Percentiles rank a stretch among this genome's conserved stretches.
Conservation (phyloP, 352 stramenopile species). For the Globisporangium middletonii region DNA sequence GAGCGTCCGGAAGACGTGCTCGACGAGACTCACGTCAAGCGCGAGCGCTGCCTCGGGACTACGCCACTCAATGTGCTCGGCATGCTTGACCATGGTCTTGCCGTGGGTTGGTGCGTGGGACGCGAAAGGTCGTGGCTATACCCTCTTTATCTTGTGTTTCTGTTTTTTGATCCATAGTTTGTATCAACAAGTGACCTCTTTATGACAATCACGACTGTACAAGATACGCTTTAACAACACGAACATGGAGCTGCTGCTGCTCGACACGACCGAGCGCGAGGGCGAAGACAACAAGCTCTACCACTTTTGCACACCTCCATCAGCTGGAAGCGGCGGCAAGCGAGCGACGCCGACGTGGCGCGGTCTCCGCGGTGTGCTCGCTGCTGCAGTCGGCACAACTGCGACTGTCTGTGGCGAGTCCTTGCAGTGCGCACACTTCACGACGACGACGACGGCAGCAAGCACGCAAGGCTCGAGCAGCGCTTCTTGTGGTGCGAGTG, state of each 20-base stretch:
- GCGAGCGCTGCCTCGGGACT: conserved; percentile 30
- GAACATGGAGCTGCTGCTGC: conserved; percentile 45
- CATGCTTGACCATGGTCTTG: not conserved
- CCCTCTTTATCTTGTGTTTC: not conserved
- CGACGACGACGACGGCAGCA: no score
- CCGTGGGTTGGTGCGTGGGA: not conserved
- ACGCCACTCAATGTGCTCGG: conserved; percentile 49
- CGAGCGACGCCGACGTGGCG: conserved; percentile 20
- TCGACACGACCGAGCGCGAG: conserved; percentile 63
- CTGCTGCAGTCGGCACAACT: conserved; percentile 44
- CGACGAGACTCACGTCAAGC: conserved; percentile 47
- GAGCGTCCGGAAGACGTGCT: conserved; percentile 42
- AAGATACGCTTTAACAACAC: no score
- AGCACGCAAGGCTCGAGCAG: not conserved
- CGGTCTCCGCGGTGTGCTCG: conserved; percentile 49
- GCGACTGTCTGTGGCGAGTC: conserved; percentile 41
- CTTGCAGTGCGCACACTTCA: conserved; percentile 24
- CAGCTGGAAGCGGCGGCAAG: not conserved
- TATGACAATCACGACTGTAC: no score
- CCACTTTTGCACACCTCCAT: conserved; percentile 17
- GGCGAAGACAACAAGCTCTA: conserved; percentile 65
- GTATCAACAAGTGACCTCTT: no score
- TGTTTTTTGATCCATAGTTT: not conserved
- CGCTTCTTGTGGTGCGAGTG: no score
- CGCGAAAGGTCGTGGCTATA: not conserved